Evolutionary conservation across 2,329 filamentous ascomycete genomes (phyloP).

Genomic region (Lachnellula suecica): DNA sequence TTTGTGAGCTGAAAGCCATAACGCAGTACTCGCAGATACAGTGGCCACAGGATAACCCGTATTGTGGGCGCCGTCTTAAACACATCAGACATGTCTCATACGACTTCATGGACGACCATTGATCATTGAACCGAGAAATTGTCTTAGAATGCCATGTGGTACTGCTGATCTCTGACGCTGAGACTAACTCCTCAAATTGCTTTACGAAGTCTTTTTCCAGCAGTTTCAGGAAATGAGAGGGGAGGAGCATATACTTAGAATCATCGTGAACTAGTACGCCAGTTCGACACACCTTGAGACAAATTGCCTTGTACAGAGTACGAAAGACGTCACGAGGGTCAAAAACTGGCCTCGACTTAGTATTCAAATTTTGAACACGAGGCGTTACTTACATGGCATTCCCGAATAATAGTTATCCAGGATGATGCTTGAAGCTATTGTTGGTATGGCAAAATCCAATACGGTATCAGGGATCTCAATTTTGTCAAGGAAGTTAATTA

Average conservation of each 20-base stretch:
- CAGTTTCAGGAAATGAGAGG: not conserved
- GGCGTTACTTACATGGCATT: slow-evolving; percentile 21
- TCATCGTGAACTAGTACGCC: not conserved
- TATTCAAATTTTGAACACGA: slow-evolving; percentile 1
- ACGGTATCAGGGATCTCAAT: slow-evolving; percentile 14
- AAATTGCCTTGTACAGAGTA: slow-evolving; percentile 19
- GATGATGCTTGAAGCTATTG: slow-evolving; percentile 19
- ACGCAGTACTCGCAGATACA: too few species aligned
- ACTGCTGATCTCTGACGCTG: not conserved
- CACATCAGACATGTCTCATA: not conserved
- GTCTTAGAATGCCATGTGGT: not conserved
- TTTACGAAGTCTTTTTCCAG: not conserved
- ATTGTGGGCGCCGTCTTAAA: not conserved
- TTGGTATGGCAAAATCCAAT: slow-evolving; percentile 3
- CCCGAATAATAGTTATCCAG: slow-evolving; percentile 21
- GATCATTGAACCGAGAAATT: not conserved
- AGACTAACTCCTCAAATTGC: not conserved
- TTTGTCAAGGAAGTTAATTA: slow-evolving; percentile 11
- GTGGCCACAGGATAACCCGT: not conserved
- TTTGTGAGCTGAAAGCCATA: too few species aligned
- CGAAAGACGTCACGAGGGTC: slow-evolving; percentile 16
- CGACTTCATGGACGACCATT: not conserved
- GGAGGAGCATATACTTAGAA: not conserved
- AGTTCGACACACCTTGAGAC: slow-evolving; percentile 10
- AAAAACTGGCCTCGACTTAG: slow-evolving; percentile 14